These are phyloP conservation scores for Moesziomyces antarcticus DNA, from an alignment of 1,284 basidiomycete species.

Conservation along the genomic window DNA sequence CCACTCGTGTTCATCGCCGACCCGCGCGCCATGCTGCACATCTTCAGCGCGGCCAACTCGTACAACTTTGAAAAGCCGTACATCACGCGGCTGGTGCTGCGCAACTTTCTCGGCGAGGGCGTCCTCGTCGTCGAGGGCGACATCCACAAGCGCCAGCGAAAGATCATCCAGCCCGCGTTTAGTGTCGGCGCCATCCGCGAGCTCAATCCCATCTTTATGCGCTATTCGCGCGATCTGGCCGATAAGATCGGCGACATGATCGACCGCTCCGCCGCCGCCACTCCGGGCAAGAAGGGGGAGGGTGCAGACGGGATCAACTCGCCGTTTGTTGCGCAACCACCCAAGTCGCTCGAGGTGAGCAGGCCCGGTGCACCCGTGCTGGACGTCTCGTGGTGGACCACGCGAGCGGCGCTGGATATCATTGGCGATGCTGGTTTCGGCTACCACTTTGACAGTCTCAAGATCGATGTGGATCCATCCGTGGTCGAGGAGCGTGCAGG, in stretches of 20 bases:
- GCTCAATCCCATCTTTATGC: conserved; percentile 53
- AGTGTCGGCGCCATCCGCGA: conserved; percentile 51
- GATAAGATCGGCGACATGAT: conserved; percentile 41
- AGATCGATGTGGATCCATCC: conserved; percentile 27
- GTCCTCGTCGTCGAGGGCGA: conserved; percentile 61
- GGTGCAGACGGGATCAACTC: conserved; percentile 20
- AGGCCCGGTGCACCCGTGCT: conserved; percentile 36
- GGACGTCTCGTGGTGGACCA: conserved; percentile 47
- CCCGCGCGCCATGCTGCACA: conserved; percentile 55
- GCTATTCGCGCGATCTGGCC: conserved; percentile 33
- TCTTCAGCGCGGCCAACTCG: conserved; percentile 55
- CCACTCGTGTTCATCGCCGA: conserved; percentile 60
- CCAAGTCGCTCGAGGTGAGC: conserved; percentile 10
- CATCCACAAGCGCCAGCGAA: conserved; percentile 57
- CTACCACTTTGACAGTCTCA: conserved; percentile 48
- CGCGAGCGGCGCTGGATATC: conserved; percentile 52
- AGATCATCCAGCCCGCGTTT: conserved; percentile 63
- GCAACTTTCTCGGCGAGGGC: conserved; percentile 60
- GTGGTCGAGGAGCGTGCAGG: conserved; percentile 15
- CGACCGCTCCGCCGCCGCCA: conserved; percentile 22
- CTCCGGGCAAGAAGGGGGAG: background rate
- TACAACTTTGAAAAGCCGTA: conserved; percentile 63
- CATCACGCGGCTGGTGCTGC: conserved; percentile 34
- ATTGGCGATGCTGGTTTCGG: conserved; percentile 61
- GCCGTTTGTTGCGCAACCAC: conserved; percentile 23